These are phyloP conservation scores for Hymenoscyphus scutula DNA, from an alignment of 2,329 filamentous ascomycete genomes.

Conservation along the genomic window DNA sequence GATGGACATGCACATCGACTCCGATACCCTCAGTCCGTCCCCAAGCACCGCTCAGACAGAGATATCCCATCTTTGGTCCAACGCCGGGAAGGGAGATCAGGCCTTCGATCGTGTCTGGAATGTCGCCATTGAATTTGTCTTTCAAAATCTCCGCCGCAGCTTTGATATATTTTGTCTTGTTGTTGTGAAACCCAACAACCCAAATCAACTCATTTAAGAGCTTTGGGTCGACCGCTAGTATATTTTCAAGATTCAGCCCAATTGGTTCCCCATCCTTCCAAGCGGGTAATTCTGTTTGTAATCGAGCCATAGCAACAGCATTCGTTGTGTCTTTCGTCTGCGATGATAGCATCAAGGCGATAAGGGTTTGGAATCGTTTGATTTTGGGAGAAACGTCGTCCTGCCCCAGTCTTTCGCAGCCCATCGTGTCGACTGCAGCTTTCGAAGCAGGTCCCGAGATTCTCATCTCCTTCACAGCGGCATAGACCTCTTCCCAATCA, in stretches of 20 bases:
- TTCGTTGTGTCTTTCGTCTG: conserved; percentile 76
- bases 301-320: conserved; percentile 61
- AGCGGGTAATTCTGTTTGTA: conserved; percentile 59
- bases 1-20: conserved; percentile 73
- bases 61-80: conserved; percentile 73
- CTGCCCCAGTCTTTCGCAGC: conserved; percentile 75
- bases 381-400: conserved; percentile 48
- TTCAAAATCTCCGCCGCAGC: conserved; percentile 58
- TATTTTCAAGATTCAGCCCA: conserved; percentile 61
- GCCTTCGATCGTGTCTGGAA: conserved; percentile 63
- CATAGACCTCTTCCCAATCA: conserved; percentile 83
- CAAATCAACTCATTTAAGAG: conserved; percentile 62
- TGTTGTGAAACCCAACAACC: conserved; percentile 73
- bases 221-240: conserved; percentile 57
- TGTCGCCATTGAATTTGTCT: conserved; percentile 60
- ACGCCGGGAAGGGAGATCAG: conserved; percentile 66
- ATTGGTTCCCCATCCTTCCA: conserved; percentile 30
- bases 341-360: conserved; percentile 68
- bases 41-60: conserved; percentile 69
- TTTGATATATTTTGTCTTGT: conserved; percentile 72
- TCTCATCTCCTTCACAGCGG: conserved; percentile 74
- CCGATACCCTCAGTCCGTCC: conserved; percentile 52
- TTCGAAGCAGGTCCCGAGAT: conserved; percentile 54
- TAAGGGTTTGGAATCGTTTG: conserved; percentile 65
- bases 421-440: conserved; percentile 97